phyloP scores from a whole-genome alignment of 495 filamentous ascomycete species.

The Trichoderma erinaceum region DNA sequence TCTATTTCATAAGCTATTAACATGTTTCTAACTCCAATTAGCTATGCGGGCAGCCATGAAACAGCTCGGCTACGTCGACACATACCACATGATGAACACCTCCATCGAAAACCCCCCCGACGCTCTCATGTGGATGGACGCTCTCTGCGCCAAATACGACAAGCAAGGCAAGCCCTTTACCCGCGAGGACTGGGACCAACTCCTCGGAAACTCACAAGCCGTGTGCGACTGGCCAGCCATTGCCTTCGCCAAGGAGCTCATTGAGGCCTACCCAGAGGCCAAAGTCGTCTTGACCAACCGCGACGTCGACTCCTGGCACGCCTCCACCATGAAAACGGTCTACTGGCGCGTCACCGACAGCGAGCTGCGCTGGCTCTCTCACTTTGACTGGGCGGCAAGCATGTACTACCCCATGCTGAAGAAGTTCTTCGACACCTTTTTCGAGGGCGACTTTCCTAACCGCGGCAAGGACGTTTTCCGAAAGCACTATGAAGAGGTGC shows the following conservation, averaged over 20 bases:
- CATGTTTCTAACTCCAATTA: constrained; percentile 14
- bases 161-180: constrained; percentile 20
- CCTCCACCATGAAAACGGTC: constrained; percentile 35
- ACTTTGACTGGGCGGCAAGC: constrained; percentile 26
- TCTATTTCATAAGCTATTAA: not conserved
- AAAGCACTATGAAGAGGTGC: constrained; percentile 27
- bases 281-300: constrained; percentile 38
- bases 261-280: constrained; percentile 37
- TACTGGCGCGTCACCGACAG: constrained; percentile 22
- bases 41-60: constrained; percentile 28
- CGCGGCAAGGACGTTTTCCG: constrained; percentile 28
- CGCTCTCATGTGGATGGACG: constrained; percentile 25
- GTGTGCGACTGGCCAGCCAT: constrained; percentile 33
- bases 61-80: constrained; percentile 25
- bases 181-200: constrained; percentile 26
- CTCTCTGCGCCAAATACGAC: constrained; percentile 28
- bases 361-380: constrained; percentile 20
- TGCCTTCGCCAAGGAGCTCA: constrained; percentile 37
- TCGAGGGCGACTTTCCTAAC: constrained; percentile 26
- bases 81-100: constrained; percentile 34
- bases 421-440: constrained; percentile 24
- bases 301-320: constrained; percentile 38
- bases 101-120: constrained; percentile 18
- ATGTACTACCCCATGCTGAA: constrained; percentile 23
- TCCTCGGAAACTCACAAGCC: constrained; percentile 22